These are phyloP conservation scores for Misopates orontium DNA, from an alignment of 257 asterid species.

Conservation along the genomic window DNA sequence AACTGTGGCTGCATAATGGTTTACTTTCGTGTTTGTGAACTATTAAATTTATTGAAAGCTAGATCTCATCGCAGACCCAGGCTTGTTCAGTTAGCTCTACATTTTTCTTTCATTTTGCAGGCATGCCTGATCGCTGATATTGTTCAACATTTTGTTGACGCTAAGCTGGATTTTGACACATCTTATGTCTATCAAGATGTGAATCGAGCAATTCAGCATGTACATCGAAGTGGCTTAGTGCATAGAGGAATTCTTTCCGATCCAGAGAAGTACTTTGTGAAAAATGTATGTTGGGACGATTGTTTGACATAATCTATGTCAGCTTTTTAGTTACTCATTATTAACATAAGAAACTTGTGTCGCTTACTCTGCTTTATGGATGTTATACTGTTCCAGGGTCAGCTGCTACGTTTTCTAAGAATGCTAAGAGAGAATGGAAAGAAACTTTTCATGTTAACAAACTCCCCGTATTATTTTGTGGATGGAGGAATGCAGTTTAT, in stretches of 20 bases:
- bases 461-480: slow-evolving; percentile 91
- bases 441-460: slow-evolving; percentile 89
- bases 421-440: slow-evolving; percentile 86
- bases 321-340: slow-evolving; percentile 3
- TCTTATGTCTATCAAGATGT: slow-evolving; percentile 90
- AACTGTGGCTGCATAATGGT: background rate
- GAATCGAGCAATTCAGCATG: slow-evolving; percentile 87
- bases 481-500: slow-evolving; percentile 96
- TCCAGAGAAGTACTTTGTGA: slow-evolving; percentile 78
- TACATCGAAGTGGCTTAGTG: slow-evolving; percentile 81
- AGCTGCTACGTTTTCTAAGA: slow-evolving; percentile 68
- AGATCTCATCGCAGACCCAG: background rate
- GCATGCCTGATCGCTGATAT: slow-evolving; percentile 97
- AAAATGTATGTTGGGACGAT: slow-evolving; percentile 58
- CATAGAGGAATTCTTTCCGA: slow-evolving; percentile 85
- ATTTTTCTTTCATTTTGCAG: slow-evolving; percentile 43
- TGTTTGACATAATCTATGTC: slow-evolving; percentile 1
- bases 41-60: background rate
- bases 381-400: slow-evolving; percentile 53
- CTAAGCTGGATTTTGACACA: slow-evolving; percentile 91
- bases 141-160: slow-evolving; percentile 94
- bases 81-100: slow-evolving; percentile 8
- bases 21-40: background rate
- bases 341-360: slow-evolving; percentile 13
- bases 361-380: slow-evolving; percentile 23